Evolutionary conservation across 1,284 basidiomycete genomes (phyloP), one percentile per base, ranked within the genome.

Genomic region (Xerocomus amazonicus): DNA sequence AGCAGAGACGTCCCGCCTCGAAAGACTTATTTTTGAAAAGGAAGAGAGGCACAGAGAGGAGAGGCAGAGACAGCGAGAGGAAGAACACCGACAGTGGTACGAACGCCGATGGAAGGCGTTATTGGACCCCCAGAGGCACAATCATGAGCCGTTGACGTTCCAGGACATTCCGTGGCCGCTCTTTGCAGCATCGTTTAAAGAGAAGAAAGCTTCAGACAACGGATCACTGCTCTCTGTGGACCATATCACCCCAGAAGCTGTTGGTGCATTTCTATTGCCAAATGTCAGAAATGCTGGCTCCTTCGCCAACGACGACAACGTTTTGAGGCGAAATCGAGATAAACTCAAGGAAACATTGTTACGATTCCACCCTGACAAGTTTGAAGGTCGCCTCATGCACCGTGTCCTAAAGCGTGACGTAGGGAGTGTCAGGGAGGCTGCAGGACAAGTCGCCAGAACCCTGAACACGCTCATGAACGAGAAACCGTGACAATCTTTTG

Each of bases 321-420:
- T 42, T 6, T 62, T 59, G 28, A 74, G 69, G 58, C 74, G 71
- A 57, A 69, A 69, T 35, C 84, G 80, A 60, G 86, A 87, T 36
- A 80, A 76, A 47, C 63, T 92, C 34, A 73, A 86, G 54, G 87
- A 90, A 62, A 79, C 85, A 0, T 78, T 92, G 61, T 66, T 91
- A 31, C 78, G 85, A 12, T 93, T 89, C 65, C 91, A 93, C 63
- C 90, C 91, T 0, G 91, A 94, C 69, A 87, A 91, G 58, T 92
- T 93, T 59, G 85, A 90, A 62, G 81, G 83, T 9, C 76, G 88
- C 39, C 72, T 90, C 29, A 79, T 91, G 72, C 64, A 65, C 28
- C 72, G 75, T 7, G 76, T 92, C 2, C 62, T 62, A 42, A 69
- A 72, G 27, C 74, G 76, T 23, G 92, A 98, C 59, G 77, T 77